Conservation (phyloP, 345 rosid genomes). For the Sisymbrium altissimum region DNA sequence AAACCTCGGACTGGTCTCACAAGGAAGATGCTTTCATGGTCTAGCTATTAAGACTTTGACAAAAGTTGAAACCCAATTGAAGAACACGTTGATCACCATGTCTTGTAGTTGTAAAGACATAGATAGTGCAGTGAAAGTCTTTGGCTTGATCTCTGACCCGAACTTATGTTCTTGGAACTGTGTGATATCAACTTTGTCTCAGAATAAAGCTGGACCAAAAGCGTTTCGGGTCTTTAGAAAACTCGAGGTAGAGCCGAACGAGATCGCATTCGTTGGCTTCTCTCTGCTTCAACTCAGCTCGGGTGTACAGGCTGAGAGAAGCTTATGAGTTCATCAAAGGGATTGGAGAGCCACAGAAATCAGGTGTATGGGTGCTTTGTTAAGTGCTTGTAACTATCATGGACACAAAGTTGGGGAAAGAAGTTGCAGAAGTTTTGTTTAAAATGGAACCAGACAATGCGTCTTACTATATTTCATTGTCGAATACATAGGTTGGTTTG, state of each 20-base stretch:
- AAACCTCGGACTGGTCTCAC: slow-evolving; percentile 37
- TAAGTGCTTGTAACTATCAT: slow-evolving; percentile 49
- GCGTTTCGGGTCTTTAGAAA: slow-evolving; percentile 44
- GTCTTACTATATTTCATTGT: slow-evolving; percentile 42
- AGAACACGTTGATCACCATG: slow-evolving; percentile 58
- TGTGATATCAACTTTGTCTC: slow-evolving; percentile 58
- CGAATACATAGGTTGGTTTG: slow-evolving; percentile 45
- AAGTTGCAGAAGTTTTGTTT: slow-evolving; percentile 53
- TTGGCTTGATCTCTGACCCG: slow-evolving; percentile 30
- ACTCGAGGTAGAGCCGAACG: slow-evolving; percentile 45
- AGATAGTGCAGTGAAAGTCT: slow-evolving; percentile 43
- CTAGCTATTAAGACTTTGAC: slow-evolving; percentile 41
- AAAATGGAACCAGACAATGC: slow-evolving; percentile 56
- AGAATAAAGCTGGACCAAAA: slow-evolving; percentile 48
- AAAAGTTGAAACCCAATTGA: slow-evolving; percentile 42
- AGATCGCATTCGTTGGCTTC: slow-evolving; percentile 51
- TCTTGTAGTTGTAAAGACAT: slow-evolving; percentile 52
- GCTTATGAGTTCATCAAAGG: slow-evolving; percentile 48
- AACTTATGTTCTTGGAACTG: slow-evolving; percentile 73
- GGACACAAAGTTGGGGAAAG: slow-evolving; percentile 45
- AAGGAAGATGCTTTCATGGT: slow-evolving; percentile 49
- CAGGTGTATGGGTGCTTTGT: slow-evolving; percentile 57
- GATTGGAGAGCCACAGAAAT: slow-evolving; percentile 29
- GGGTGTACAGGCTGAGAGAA: slow-evolving; percentile 43
- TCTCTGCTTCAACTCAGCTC: slow-evolving; percentile 55